Evolutionary conservation across 208 protist species (phyloP).

Genomic region (Acanthamoeba sp.): DNA sequence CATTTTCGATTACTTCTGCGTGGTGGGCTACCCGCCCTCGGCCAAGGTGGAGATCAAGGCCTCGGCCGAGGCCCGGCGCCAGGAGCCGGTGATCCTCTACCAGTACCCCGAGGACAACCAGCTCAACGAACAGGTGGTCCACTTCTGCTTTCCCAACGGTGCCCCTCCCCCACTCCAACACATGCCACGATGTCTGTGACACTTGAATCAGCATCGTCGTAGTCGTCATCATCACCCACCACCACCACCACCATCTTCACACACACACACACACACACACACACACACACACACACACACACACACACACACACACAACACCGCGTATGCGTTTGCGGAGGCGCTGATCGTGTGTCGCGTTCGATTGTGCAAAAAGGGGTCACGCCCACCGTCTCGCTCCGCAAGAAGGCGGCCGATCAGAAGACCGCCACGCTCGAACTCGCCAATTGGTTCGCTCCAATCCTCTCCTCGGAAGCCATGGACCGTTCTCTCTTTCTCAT

Average conservation of each 20-base stretch:
- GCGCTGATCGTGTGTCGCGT: no score
- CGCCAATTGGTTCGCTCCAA: not conserved
- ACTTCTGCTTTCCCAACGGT: constrained; percentile 51
- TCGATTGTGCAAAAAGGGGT: not conserved
- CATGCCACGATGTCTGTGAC: no score
- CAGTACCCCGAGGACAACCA: constrained; percentile 50
- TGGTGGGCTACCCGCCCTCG: constrained; percentile 48
- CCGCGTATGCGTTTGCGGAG: no score
- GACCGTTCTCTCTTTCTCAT: not conserved
- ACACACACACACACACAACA: no score
- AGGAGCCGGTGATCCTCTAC: constrained; percentile 49
- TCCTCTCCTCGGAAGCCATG: not conserved
- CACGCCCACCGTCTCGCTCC: not conserved
- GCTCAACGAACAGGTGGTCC: constrained; percentile 50
- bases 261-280: no score
- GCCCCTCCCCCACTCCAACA: no score
- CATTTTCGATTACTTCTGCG: constrained; percentile 57
- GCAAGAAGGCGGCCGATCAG: constrained; percentile 27
- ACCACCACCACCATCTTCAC: no score
- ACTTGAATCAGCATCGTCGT: no score
- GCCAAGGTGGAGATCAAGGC: constrained; percentile 21
- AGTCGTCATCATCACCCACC: no score
- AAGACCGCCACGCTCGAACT: not conserved
- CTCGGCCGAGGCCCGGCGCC: not conserved
- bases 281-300: no score